Percentiles rank a stretch among this genome's conserved stretches.
phyloP scores from a whole-genome alignment of 2,329 filamentous ascomycete species.

The Waltergamsia citrina region DNA sequence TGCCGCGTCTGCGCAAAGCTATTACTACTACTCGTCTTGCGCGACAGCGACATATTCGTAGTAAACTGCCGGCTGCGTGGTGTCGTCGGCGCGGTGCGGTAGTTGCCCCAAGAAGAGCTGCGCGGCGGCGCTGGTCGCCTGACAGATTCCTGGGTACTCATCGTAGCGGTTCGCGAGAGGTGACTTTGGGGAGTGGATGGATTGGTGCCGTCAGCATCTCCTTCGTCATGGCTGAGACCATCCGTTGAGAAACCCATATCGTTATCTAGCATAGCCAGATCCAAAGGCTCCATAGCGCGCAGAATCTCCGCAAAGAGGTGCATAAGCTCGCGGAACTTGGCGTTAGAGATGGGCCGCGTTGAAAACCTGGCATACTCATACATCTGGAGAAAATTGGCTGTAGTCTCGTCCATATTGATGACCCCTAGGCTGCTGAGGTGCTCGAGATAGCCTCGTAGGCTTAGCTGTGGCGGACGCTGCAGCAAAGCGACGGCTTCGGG shows the following conservation, averaged over 20 bases:
- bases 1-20: conserved; percentile 33
- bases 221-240: conserved; percentile 4
- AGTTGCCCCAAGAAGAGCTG: conserved; percentile 34
- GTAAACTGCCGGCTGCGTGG: conserved; percentile 31
- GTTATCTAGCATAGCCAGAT: conserved; percentile 39
- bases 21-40: conserved; percentile 23
- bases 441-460: conserved; percentile 68
- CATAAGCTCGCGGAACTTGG: conserved; percentile 72
- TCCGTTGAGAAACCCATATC: conserved; percentile 5
- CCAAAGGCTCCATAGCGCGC: conserved; percentile 60
- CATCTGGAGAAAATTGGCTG: conserved; percentile 55
- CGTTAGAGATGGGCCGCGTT: conserved; percentile 54
- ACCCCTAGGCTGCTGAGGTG: conserved; percentile 62
- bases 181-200: conserved; percentile 27
- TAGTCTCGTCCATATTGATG: conserved; percentile 28
- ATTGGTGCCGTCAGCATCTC: conserved; percentile 30
- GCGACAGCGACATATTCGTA: conserved; percentile 14
- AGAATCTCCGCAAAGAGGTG: conserved; percentile 73
- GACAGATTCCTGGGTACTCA: conserved; percentile 21
- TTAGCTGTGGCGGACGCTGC: conserved; percentile 61
- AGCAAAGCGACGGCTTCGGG: conserved; percentile 61
- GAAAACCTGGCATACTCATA: conserved; percentile 89
- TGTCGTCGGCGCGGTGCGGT: conserved; percentile 44
- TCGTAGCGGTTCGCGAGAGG: conserved; percentile 23
- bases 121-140: conserved; percentile 17